Evolutionary conservation across 2,329 filamentous ascomycete genomes (phyloP), one percentile per base, ranked within the genome.

Genomic region (Blastomyces emzantsi): DNA sequence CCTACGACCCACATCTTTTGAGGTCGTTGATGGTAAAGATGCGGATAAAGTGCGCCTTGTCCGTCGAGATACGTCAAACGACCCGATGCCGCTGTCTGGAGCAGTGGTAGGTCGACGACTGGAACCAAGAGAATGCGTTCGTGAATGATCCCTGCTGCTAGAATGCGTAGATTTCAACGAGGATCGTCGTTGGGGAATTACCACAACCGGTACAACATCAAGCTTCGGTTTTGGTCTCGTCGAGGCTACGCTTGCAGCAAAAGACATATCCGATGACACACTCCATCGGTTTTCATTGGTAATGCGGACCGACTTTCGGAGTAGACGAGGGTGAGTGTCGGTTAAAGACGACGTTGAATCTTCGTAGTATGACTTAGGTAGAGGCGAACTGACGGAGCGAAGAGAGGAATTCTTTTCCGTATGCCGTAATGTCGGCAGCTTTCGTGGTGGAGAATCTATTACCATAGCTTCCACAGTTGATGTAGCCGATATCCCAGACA

Each of bases 391-490:
- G 30, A 22, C 52, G 7, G 52, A 55, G 25, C 80, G 78, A 45
- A 84, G 73, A 2, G 82, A 82, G 63, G 77, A 71, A 64, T 81
- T 81, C 71, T 81, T 84, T 56, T 79, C 80, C 6, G 79, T 80
- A 69, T 85, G 83, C 60, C 83, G 80, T 60, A 85, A 72, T 0
- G 77, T 79, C 51, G 74, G 75, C 61, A 72, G 76, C 47, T 76
- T 73, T 65, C 76, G 77, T 49, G 77, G 79, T 3, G 80, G 79
- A 19, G 78, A 77, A 22, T 82, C 76, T 55, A 85, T 78, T 39
- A 85, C 82, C 69, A 83, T 77, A 15, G 81, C 83, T 73, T 84
- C 82, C 19, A 85, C 75, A 0, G 82, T 83, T 6, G 83, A 85
- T 13, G 79, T 77, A 28, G 78, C 78, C 2, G 83, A 85, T 2